Percentiles rank a stretch among this genome's conserved stretches.
phyloP scores from a whole-genome alignment of 2,329 filamentous ascomycete genomes.

The Fusarium verrucosum region DNA sequence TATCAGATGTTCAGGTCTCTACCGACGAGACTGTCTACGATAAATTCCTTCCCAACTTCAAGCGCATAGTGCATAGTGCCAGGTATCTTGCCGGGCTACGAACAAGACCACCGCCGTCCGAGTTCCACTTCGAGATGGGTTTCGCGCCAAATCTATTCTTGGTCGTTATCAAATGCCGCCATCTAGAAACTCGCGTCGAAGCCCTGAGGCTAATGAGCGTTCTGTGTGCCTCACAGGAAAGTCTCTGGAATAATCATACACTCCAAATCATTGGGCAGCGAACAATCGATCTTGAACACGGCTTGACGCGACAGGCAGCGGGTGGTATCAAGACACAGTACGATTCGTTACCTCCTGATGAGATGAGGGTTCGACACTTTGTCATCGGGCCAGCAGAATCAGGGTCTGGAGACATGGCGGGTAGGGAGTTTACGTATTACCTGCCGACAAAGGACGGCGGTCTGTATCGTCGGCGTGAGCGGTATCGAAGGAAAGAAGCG shows the following conservation, averaged over 20 bases:
- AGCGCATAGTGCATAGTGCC: slow-evolving; percentile 3
- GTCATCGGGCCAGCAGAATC: slow-evolving; percentile 7
- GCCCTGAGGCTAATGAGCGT: slow-evolving; percentile 4
- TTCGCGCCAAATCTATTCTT: slow-evolving; percentile 15
- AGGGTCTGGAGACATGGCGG: neutral
- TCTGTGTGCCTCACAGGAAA: slow-evolving; percentile 20
- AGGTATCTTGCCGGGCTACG: neutral
- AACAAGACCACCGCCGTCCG: neutral
- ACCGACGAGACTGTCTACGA: slow-evolving; percentile 11
- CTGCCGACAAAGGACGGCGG: neutral
- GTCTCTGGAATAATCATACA: slow-evolving; percentile 17
- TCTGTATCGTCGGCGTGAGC: slow-evolving; percentile 5
- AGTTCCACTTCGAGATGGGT: slow-evolving; percentile 20
- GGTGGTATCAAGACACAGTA: neutral
- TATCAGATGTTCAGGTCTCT: neutral
- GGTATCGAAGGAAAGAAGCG: neutral
- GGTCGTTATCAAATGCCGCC: slow-evolving; percentile 15
- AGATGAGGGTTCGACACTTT: slow-evolving; percentile 16
- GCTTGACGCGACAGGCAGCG: neutral
- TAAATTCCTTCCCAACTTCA: slow-evolving; percentile 8
- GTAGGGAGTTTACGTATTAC: slow-evolving; percentile 11
- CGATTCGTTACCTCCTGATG: neutral
- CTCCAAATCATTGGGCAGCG: slow-evolving; percentile 17
- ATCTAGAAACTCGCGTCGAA: slow-evolving; percentile 10
- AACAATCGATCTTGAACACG: slow-evolving; percentile 17